A percentile compares a stretch with the other conserved stretches of the same genome.
These are phyloP conservation scores for Colletotrichum neosansevieriae DNA, from an alignment of 2,329 filamentous ascomycete species.

Conservation along the genomic window DNA sequence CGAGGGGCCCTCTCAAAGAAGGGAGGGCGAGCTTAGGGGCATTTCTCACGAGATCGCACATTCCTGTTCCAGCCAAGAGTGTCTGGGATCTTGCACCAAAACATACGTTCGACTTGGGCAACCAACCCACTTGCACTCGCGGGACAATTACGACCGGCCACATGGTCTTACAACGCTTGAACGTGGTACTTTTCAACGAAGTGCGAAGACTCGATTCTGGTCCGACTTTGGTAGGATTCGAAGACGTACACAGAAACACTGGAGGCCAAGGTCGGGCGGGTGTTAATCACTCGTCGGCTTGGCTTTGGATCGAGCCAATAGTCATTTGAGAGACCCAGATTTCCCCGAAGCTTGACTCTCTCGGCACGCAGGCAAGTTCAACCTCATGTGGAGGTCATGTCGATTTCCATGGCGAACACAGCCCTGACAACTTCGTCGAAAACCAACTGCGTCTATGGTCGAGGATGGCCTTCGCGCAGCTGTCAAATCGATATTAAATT, in stretches of 20 bases:
- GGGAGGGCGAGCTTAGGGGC: not conserved
- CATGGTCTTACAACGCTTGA: not conserved
- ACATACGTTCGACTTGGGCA: no score
- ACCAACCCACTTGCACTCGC: not conserved
- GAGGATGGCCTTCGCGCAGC: not conserved
- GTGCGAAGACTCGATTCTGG: not conserved
- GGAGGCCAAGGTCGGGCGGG: slow-evolving; percentile 16
- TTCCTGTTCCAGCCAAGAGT: slow-evolving; percentile 13
- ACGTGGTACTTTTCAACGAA: not conserved
- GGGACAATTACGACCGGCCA: not conserved
- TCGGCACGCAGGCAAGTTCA: slow-evolving; percentile 9
- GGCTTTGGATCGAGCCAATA: slow-evolving; percentile 18
- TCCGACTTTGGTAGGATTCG: not conserved
- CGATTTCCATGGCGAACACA: not conserved
- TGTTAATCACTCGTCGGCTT: slow-evolving; percentile 11
- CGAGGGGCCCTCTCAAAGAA: not conserved
- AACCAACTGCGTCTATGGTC: not conserved
- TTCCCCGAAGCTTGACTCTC: slow-evolving; percentile 28
- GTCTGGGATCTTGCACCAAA: not conserved
- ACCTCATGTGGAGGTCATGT: not conserved
- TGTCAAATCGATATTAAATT: slow-evolving; percentile 9
- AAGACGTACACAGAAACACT: slow-evolving; percentile 2
- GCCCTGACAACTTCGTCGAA: not conserved
- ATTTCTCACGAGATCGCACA: not conserved
- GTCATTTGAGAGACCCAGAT: not conserved